A percentile compares a stretch with the other conserved stretches of the same genome.
These are phyloP conservation scores for Phaeosphaeriaceae sp. DNA, from an alignment of 2,329 filamentous ascomycete species.

Conservation along the genomic window DNA sequence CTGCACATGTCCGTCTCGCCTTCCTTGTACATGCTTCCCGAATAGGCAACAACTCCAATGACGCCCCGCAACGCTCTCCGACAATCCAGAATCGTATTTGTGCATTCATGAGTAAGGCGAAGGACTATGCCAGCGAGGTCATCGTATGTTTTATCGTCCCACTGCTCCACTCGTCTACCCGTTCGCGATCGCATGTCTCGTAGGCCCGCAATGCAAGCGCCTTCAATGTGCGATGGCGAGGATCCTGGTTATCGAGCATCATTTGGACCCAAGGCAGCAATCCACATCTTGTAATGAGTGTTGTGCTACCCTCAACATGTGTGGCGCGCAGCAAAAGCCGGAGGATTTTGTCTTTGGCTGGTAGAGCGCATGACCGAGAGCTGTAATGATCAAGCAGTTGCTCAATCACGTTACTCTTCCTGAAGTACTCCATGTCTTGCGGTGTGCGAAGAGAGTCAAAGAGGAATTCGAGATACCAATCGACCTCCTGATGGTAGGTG, in stretches of 20 bases:
- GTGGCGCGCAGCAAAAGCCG: conserved; percentile 70
- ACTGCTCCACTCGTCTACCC: conserved; percentile 71
- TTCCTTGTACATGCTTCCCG: conserved; percentile 2
- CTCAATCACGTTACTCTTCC: conserved; percentile 73
- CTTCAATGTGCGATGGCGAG: conserved; percentile 60
- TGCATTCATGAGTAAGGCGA: background rate
- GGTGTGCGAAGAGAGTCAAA: conserved; percentile 69
- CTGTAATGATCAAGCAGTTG: conserved; percentile 73
- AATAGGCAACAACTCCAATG: background rate
- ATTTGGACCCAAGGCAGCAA: conserved; percentile 76
- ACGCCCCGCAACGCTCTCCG: too few relatives aligned
- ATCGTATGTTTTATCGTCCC: conserved; percentile 31
- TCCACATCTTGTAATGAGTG: conserved; percentile 79
- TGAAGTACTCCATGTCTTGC: conserved; percentile 66
- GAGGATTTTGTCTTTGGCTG: conserved; percentile 68
- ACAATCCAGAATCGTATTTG: too few relatives aligned
- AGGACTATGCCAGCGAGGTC: conserved; percentile 11
- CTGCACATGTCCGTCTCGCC: conserved; percentile 3
- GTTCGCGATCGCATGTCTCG: conserved; percentile 71
- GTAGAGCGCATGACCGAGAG: conserved; percentile 68
- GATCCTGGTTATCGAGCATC: conserved; percentile 57
- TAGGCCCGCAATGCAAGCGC: conserved; percentile 66
- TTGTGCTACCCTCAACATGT: conserved; percentile 76
- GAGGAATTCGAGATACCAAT: conserved; percentile 77
- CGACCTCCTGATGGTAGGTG: conserved; percentile 70